Evolutionary conservation across 164 flowering plant species (phyloP).

Genomic region (Piper betle): DNA sequence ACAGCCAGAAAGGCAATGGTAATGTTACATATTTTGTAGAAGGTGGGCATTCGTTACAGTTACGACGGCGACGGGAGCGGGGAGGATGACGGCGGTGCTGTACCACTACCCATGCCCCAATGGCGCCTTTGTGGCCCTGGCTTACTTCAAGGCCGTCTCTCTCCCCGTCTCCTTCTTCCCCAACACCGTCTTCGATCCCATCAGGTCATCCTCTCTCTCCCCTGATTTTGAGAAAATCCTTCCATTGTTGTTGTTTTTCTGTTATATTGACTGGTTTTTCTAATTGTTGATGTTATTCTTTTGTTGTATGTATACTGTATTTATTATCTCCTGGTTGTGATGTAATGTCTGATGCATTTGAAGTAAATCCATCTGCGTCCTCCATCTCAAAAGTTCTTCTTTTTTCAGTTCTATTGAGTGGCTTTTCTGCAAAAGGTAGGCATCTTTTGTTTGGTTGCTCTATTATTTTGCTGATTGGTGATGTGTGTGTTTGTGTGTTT

Average conservation of each 20-base stretch:
- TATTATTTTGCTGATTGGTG: neutral
- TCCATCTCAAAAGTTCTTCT: neutral
- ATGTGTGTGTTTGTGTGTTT: slow-evolving; percentile 13
- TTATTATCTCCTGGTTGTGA: too few species aligned
- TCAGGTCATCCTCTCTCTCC: slow-evolving; percentile 17
- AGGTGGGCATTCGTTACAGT: too few species aligned
- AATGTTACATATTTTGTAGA: too few species aligned
- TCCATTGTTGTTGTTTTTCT: too few species aligned
- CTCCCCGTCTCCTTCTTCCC: slow-evolving; percentile 49
- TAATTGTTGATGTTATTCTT: too few species aligned
- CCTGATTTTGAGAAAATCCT: neutral
- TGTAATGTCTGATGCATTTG: neutral
- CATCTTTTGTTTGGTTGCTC: too few species aligned
- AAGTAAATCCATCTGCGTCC: neutral
- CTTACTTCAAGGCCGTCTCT: slow-evolving; percentile 28
- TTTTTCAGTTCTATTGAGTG: too few species aligned
- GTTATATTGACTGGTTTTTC: too few species aligned
- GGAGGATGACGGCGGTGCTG: slow-evolving; percentile 39
- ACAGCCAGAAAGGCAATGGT: too few species aligned
- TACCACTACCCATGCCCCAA: slow-evolving; percentile 93
- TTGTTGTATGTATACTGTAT: too few species aligned
- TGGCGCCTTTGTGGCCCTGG: slow-evolving; percentile 79
- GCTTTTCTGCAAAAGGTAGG: too few species aligned
- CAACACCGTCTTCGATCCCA: slow-evolving; percentile 53
- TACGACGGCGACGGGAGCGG: too few species aligned